Evolutionary conservation across 2,329 filamentous ascomycete genomes (phyloP), one percentile per base, ranked within the genome.

Genomic region (Berkeleyomyces basicola): DNA sequence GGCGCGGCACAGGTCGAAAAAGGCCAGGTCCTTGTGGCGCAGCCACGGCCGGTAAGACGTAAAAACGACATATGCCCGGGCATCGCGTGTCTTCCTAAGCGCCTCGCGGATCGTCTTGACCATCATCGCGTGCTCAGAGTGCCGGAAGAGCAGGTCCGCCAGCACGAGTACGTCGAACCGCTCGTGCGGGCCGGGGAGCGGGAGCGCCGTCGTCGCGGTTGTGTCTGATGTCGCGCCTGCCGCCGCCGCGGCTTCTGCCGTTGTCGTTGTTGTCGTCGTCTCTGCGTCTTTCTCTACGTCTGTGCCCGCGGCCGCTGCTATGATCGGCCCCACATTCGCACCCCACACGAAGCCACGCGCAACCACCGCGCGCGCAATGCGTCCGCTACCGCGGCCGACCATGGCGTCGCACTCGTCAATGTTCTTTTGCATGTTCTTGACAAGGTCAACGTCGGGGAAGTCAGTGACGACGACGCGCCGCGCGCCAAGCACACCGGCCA

Each of bases 21-120:
- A 96, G 3, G 80, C 82, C 71, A 95, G 77, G 69, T 96, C 93
- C 72, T 90, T 87, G 66, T 90, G 81, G 68, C 87, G 78, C 70
- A 96, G 77, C 91, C 91, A 96, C 1, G 92, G 91, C 66, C 93
- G 80, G 74, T 97, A 96, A 23, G 89, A 91, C 0, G 91, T 95
- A 75, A 96, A 97, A 72, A 96, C 95, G 6, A 96, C 90, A 68
- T 91, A 81, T 1, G 90, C 90, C 61, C 79, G 79, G 58, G 85
- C 82, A 1, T 76, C 75, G 3, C 71, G 68, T 3, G 75, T 72
- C 65, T 75, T 77, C 67, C 79, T 81, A 68, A 96, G 73, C 14
- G 86, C 88, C 69, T 80, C 71, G 68, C 80, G 76, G 65, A 96
- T 81, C 3, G 86, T 90, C 67, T 81, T 79, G 67, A 95, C 77